Percentiles rank a stretch among this genome's conserved stretches.
phyloP scores from a whole-genome alignment of 768 basidiomycete genomes.

The Leccinum longicurvipes region DNA sequence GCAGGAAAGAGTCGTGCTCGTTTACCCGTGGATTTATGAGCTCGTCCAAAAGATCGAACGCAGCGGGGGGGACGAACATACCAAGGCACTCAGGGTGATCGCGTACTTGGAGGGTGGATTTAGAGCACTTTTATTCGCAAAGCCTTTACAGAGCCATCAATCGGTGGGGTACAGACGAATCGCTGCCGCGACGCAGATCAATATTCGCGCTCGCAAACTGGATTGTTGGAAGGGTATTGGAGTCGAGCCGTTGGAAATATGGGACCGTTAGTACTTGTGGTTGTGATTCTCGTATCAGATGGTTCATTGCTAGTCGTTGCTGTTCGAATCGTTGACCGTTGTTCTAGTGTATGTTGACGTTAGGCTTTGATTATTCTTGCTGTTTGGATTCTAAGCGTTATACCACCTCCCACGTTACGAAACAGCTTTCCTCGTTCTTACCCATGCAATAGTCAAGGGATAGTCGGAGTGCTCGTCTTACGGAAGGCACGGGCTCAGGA shows the following conservation, averaged over 20 bases:
- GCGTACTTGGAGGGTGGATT: conserved; percentile 9
- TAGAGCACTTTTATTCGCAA: conserved; percentile 3
- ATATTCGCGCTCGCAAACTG: not conserved
- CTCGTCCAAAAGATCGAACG: not conserved
- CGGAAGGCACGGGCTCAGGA: too few relatives aligned
- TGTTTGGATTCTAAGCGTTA: too few relatives aligned
- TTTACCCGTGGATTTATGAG: conserved; percentile 11
- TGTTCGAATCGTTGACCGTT: too few relatives aligned
- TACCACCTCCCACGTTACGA: too few relatives aligned
- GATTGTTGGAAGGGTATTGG: not conserved
- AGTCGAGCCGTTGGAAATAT: conserved; percentile 2
- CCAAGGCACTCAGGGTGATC: not conserved
- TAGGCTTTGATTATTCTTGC: too few relatives aligned
- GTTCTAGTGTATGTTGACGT: too few relatives aligned
- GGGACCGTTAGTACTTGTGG: not conserved
- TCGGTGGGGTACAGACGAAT: conserved; percentile 17
- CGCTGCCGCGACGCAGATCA: conserved; percentile 1
- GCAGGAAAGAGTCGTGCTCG: not conserved
- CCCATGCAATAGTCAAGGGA: too few relatives aligned
- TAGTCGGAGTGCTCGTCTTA: too few relatives aligned
- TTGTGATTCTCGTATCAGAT: not conserved
- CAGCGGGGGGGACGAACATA: not conserved
- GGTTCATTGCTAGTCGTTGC: too few relatives aligned
- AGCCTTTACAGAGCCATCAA: not conserved
- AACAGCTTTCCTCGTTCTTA: too few relatives aligned